Base-by-base conservation (phyloP, 208 protist genomes). In the Trypanosoma rangeli region DNA sequence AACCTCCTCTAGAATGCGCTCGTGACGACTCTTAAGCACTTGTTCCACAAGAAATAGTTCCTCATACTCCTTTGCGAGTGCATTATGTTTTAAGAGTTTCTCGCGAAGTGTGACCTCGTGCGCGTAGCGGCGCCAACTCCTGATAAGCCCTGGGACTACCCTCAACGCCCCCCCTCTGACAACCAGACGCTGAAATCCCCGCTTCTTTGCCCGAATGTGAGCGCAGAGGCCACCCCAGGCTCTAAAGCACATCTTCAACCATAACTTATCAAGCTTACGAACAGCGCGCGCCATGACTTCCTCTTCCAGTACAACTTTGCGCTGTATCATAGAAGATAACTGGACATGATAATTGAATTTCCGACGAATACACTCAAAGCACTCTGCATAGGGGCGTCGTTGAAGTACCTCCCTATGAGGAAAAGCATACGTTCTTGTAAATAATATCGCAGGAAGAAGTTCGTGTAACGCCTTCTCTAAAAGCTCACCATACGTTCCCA, bases 231-330 rank as follows among this genome's bases (percentile, higher is more conserved):
- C 86, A 48, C 79, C 71, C 89, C 91, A 96, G 31, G 86, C 80
- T 49, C 82, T 78, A 64, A 96, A 96, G 74, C 88, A 93, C 80
- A 90, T 88, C 63, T 89, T 91, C 22, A 91, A 48, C 87, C 88
- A 96, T 59, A 96, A 70, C 33, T 75, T 60, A 58, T 92, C 85
- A 33, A 94, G 74, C 58, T 76, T 78, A 16, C 76, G 61, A 73
- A 94, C 85, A 28, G 92, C 77, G 56, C 85, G 88, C 50, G 85
- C 77, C 85, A 94, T 90, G 42, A 96, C 82, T 8, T 70, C 64
- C 63, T 77, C 64, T 73, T 94, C 87, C 28, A 87, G 52, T 20
- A 64, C 63, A 26, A 60, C 71, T 31, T 83, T 80, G 10, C 69
- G 73, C 56, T 83, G 64, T 49, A 90, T 75, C 24, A 64, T 73